Evolutionary conservation across 495 filamentous ascomycete species (phyloP), one percentile per base, ranked within the genome.

Genomic region (Bryoglossum gracile): DNA sequence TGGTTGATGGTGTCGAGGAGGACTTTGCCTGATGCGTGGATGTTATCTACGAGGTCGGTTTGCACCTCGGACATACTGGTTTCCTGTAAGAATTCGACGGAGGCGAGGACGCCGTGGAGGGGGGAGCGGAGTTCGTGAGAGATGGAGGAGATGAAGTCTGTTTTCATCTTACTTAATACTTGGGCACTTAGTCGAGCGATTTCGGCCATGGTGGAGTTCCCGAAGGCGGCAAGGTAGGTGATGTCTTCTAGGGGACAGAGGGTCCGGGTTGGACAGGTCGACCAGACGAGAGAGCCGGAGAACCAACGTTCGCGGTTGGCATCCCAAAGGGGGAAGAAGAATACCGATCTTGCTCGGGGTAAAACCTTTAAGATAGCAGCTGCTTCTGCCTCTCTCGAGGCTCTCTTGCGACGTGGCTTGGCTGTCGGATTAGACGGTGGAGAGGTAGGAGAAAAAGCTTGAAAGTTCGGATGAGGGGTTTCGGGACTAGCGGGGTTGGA

Each of bases 1-100:
- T 89, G 83, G 50, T 88, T 82, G 61, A 89, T 83, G 0, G 84
- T 87, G 53, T 92, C 87, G 11, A 94, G 67, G 1, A 92, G 60
- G 0, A 87, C 90, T 44, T 78, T 76, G 0, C 83, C 83, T 49
- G 84, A 92, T 3, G 80, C 78, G 42, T 87, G 80, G 44, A 92
- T 76, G 5, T 84, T 88, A 41, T 84, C 74, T 1, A 88, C 69
- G 34, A 87, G 71, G n/a, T 77, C 80, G 1, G 50, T 39, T 40
- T 60, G 57, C 2, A 58, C 71, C 65, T 62, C 76, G 64, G 53
- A 75, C 74, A 68, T 74, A 67, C 22, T 66, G 69, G 53, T 81
- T 9, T 77, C 73, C 19, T 76, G 68, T 5, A 89, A 57, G 47
- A 94, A 81, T 57, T 92, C 86, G 1, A 78, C 78, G 36, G 77